Evolutionary conservation across 129 eudicot genomes (phyloP).

Genomic region (Chrysanthemum seticuspe): DNA sequence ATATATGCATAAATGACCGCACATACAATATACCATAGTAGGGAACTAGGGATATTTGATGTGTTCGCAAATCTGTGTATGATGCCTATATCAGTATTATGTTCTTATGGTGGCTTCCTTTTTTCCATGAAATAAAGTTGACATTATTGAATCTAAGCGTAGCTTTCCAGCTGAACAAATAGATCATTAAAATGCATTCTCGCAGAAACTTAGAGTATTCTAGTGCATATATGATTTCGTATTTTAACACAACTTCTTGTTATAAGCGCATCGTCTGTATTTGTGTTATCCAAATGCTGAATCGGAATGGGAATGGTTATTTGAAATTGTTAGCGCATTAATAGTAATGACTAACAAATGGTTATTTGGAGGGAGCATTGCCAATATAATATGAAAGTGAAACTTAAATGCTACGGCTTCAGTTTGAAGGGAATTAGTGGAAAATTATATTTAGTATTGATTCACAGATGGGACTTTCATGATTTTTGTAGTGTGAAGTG

Average conservation of each 20-base stretch:
- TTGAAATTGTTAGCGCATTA: neutral
- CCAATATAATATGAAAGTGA: constrained; percentile 13
- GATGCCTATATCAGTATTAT: neutral
- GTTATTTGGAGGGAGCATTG: neutral
- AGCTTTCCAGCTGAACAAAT: constrained; percentile 5
- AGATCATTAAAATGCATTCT: constrained; percentile 2
- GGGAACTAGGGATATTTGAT: too few relatives aligned
- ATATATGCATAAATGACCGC: neutral
- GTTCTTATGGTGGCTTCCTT: neutral
- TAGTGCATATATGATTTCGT: constrained; percentile 14
- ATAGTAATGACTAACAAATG: neutral
- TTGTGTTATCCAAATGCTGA: constrained; percentile 1
- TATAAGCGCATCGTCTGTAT: constrained; percentile 2
- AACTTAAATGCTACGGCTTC: constrained; percentile 1
- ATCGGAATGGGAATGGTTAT: constrained; percentile 2
- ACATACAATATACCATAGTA: neutral
- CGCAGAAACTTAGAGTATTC: neutral
- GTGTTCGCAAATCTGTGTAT: constrained; percentile 15
- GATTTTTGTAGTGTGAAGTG: constrained; percentile 4
- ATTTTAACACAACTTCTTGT: constrained; percentile 5
- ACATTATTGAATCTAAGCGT: neutral
- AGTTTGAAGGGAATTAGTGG: neutral
- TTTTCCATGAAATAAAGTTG: neutral
- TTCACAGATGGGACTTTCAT: neutral
- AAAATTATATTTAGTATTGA: neutral